Evolutionary conservation across 768 basidiomycete genomes (phyloP).

Genomic region (Tulasnella sp.): DNA sequence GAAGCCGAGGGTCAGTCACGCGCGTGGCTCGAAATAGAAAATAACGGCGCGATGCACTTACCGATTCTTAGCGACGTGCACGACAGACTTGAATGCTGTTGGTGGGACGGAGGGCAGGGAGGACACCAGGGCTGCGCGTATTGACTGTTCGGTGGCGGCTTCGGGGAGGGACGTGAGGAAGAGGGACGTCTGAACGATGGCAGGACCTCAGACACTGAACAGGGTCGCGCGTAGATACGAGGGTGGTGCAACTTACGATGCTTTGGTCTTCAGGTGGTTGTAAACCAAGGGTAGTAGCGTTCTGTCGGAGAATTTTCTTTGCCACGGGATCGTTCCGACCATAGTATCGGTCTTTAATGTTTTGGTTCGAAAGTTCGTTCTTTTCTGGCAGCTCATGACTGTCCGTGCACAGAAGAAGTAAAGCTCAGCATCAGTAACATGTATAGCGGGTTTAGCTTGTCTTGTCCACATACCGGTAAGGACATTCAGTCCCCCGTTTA

Average conservation of each 20-base stretch:
- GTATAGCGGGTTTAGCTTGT: neutral
- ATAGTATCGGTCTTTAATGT: conserved; percentile 90
- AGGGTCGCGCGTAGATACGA: neutral
- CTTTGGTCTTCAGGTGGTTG: conserved; percentile 83
- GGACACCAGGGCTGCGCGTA: conserved; percentile 67
- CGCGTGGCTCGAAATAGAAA: neutral
- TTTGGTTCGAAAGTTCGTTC: conserved; percentile 83
- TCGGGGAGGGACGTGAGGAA: conserved; percentile 75
- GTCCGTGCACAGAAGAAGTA: neutral
- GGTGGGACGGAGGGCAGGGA: conserved; percentile 64
- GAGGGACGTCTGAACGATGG: conserved; percentile 64
- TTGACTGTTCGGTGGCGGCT: conserved; percentile 63
- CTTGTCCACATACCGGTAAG: conserved; percentile 58
- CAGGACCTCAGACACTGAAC: conserved; percentile 6
- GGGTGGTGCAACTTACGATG: conserved; percentile 61
- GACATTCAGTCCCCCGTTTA: conserved; percentile 85
- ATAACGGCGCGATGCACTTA: conserved; percentile 37
- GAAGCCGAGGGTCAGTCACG: conserved; percentile 10
- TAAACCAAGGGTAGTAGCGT: conserved; percentile 78
- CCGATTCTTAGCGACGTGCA: conserved; percentile 79
- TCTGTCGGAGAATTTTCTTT: conserved; percentile 73
- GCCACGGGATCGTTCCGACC: conserved; percentile 93
- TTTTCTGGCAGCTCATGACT: conserved; percentile 87
- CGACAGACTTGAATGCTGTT: conserved; percentile 71
- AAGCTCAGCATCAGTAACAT: neutral